Percentiles rank a stretch among this genome's conserved stretches.
These are phyloP conservation scores for Claviceps citrina DNA, from an alignment of 2,329 filamentous ascomycete genomes.

Conservation along the genomic window DNA sequence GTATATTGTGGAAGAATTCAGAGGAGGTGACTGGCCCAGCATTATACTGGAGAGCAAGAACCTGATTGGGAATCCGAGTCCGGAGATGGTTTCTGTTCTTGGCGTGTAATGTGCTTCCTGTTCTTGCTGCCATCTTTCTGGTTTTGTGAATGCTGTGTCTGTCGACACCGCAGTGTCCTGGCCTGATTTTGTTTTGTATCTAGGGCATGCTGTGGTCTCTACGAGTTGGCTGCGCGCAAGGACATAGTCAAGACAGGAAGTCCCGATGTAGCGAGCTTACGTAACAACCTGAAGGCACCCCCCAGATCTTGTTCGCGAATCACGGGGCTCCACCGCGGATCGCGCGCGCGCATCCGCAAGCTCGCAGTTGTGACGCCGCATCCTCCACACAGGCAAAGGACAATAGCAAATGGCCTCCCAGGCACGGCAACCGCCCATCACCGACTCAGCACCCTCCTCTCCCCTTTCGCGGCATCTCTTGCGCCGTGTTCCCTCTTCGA, in stretches of 20 bases:
- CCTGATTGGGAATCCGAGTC: conserved; percentile 24
- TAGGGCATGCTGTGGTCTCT: no score
- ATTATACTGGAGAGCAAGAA: conserved; percentile 25
- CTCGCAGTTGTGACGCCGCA: conserved; percentile 1
- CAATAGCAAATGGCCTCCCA: conserved; percentile 8
- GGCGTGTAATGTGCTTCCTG: no score
- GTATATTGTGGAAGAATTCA: conserved; percentile 27
- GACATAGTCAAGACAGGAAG: no score
- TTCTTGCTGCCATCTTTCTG: no score
- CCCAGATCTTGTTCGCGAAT: no score
- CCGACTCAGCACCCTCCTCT: no score
- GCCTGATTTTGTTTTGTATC: no score
- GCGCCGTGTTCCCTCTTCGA: neutral
- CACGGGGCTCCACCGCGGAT: conserved; percentile 1
- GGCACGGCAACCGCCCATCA: conserved; percentile 2
- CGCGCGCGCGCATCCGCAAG: conserved; percentile 3
- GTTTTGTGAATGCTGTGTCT: no score
- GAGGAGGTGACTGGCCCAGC: conserved; percentile 29
- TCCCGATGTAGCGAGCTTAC: neutral
- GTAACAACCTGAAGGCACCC: no score
- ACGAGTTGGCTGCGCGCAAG: neutral
- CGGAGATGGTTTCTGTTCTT: neutral
- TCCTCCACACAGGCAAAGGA: neutral
- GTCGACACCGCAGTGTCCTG: no score
- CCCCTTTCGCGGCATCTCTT: no score